These are phyloP conservation scores for Macadamia tetraphylla DNA, from an alignment of 164 flowering plant species.

Conservation along the genomic window DNA sequence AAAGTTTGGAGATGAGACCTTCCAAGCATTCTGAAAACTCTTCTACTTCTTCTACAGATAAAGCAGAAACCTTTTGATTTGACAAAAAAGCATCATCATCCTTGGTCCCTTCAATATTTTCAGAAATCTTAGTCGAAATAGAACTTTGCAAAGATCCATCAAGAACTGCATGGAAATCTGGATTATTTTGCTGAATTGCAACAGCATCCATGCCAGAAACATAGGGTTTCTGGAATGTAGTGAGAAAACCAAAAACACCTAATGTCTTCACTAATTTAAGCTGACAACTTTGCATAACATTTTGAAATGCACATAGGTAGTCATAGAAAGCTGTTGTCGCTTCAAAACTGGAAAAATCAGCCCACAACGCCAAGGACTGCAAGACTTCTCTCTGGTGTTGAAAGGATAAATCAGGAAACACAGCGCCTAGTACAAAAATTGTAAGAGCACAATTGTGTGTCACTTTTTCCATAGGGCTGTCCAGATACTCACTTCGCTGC, in stretches of 20 bases:
- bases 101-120: slow-evolving; percentile 19
- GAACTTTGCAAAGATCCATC: slow-evolving; percentile 26
- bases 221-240: slow-evolving; percentile 30
- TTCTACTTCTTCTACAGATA: slow-evolving; percentile 41
- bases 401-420: slow-evolving; percentile 67
- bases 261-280: slow-evolving; percentile 34
- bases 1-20: slow-evolving; percentile 43
- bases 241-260: slow-evolving; percentile 26
- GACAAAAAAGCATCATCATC: slow-evolving; percentile 11
- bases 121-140: slow-evolving; percentile 10
- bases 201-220: slow-evolving; percentile 19
- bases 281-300: slow-evolving; percentile 52
- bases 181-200: slow-evolving; percentile 12
- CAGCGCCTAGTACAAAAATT: slow-evolving; percentile 57
- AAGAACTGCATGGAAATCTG: slow-evolving; percentile 27
- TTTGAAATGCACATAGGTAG: slow-evolving; percentile 71
- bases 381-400: slow-evolving; percentile 44
- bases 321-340: slow-evolving; percentile 52
- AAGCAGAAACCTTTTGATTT: slow-evolving; percentile 21
- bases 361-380: slow-evolving; percentile 44
- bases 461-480: slow-evolving; percentile 19
- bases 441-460: slow-evolving; percentile 37
- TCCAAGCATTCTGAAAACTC: slow-evolving; percentile 43
- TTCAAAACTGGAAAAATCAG: slow-evolving; percentile 57
- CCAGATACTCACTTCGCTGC: slow-evolving; percentile 24